Conservation (phyloP, 73 alveolate genomes). For the Tetrahymena elliotti region DNA sequence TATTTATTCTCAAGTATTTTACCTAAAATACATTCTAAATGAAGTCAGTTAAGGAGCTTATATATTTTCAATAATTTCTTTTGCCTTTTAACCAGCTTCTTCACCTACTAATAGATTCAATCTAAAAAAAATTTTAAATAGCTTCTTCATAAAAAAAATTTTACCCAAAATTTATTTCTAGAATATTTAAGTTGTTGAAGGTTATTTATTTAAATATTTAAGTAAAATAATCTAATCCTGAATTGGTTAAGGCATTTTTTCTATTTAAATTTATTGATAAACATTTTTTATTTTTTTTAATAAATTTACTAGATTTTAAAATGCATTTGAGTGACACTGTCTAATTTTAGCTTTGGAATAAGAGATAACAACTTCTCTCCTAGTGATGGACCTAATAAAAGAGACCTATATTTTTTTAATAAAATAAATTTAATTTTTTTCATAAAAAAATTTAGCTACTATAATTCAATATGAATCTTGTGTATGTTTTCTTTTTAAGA, state of each 20-base stretch:
- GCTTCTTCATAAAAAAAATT: no score
- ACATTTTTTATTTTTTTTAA: background rate
- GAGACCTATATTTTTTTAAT: background rate
- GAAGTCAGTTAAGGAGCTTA: background rate
- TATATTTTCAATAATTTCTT: background rate
- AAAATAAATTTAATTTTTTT: background rate
- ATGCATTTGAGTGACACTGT: background rate
- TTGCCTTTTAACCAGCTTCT: background rate
- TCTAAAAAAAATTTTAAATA: background rate
- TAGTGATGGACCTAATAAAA: background rate
- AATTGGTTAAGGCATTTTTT: background rate
- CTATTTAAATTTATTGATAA: background rate
- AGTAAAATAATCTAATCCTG: background rate
- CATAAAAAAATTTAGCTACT: background rate
- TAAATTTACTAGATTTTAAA: background rate
- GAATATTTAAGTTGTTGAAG: background rate
- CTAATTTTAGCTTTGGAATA: background rate
- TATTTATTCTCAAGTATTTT: background rate
- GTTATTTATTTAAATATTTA: background rate
- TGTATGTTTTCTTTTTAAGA: background rate
- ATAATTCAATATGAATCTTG: background rate
- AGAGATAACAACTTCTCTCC: background rate
- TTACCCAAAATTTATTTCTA: background rate
- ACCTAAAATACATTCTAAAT: background rate
- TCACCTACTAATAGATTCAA: background rate